These are phyloP conservation scores for Alternaria arborescens DNA, from an alignment of 2,329 filamentous ascomycete species.

Conservation along the genomic window DNA sequence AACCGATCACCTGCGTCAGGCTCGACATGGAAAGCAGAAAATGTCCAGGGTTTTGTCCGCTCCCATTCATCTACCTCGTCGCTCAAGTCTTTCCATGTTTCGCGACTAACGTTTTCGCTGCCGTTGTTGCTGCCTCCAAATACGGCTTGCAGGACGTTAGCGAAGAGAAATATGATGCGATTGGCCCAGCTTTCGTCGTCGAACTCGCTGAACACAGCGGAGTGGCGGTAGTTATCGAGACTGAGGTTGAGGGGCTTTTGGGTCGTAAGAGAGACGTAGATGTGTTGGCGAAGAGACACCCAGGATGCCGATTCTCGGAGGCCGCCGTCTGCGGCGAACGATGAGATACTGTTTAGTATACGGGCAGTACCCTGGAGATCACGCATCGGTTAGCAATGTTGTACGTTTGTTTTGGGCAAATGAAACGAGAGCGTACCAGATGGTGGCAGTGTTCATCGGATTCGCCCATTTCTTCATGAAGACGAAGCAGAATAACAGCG, in stretches of 20 bases:
- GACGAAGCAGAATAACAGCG: slow-evolving; percentile 59
- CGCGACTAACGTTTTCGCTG: slow-evolving; percentile 28
- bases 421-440: slow-evolving; percentile 24
- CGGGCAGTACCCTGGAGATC: slow-evolving; percentile 39
- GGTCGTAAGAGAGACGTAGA: slow-evolving; percentile 51
- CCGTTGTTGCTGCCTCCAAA: slow-evolving; percentile 30
- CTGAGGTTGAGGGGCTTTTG: slow-evolving; percentile 38
- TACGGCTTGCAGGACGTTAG: slow-evolving; percentile 36
- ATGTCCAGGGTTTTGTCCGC: slow-evolving; percentile 43
- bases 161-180: slow-evolving; percentile 44
- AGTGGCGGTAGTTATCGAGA: slow-evolving; percentile 43
- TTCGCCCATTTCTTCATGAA: slow-evolving; percentile 59
- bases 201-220: slow-evolving; percentile 39
- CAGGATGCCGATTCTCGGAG: slow-evolving; percentile 53
- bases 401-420: background rate
- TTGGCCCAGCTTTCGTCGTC: slow-evolving; percentile 46
- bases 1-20: slow-evolving; percentile 34
- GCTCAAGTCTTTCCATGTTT: slow-evolving; percentile 41
- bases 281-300: slow-evolving; percentile 54
- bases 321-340: slow-evolving; percentile 50
- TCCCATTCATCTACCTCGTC: slow-evolving; percentile 45
- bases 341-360: slow-evolving; percentile 51
- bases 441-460: slow-evolving; percentile 53
- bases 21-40: slow-evolving; percentile 34
- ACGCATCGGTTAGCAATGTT: background rate